phyloP scores from a whole-genome alignment of 345 rosid species.

The Aquilaria yunnanensis region DNA sequence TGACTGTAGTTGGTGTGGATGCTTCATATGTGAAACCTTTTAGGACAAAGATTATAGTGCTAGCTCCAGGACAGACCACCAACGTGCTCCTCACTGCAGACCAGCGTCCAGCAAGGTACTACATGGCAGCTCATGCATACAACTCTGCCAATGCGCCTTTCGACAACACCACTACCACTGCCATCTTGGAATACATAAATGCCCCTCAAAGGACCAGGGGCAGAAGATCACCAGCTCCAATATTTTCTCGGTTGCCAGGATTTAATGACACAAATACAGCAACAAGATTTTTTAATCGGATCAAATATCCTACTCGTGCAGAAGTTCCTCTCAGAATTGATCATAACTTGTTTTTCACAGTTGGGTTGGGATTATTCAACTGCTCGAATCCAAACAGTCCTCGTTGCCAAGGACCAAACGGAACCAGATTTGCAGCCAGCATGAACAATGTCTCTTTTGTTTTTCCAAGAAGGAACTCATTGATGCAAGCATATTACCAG shows the following conservation, averaged over 20 bases:
- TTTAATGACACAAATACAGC: constrained; percentile 44
- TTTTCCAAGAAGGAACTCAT: constrained; percentile 27
- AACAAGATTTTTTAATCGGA: constrained; percentile 24
- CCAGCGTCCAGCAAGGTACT: constrained; percentile 32
- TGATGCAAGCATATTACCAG: constrained; percentile 43
- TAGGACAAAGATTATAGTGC: constrained; percentile 40
- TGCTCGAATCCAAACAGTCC: constrained; percentile 28
- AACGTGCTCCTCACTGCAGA: constrained; percentile 41
- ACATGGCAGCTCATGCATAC: constrained; percentile 53
- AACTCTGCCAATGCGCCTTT: constrained; percentile 42
- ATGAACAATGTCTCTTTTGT: constrained; percentile 61
- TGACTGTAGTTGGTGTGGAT: constrained; percentile 55
- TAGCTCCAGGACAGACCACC: constrained; percentile 72
- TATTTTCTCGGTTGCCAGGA: constrained; percentile 27
- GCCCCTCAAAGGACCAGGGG: constrained; percentile 3
- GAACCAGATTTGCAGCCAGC: constrained; percentile 41
- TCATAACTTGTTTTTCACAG: constrained; percentile 36
- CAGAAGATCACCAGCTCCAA: background rate
- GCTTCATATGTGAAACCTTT: constrained; percentile 59
- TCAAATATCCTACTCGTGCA: constrained; percentile 55
- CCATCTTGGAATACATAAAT: constrained; percentile 36
- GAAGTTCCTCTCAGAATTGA: constrained; percentile 43
- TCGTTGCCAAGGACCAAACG: constrained; percentile 31
- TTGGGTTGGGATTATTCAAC: constrained; percentile 51
- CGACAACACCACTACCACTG: constrained; percentile 51